phyloP scores from a whole-genome alignment of 139 green algal species.

The Trebouxia sp. region DNA sequence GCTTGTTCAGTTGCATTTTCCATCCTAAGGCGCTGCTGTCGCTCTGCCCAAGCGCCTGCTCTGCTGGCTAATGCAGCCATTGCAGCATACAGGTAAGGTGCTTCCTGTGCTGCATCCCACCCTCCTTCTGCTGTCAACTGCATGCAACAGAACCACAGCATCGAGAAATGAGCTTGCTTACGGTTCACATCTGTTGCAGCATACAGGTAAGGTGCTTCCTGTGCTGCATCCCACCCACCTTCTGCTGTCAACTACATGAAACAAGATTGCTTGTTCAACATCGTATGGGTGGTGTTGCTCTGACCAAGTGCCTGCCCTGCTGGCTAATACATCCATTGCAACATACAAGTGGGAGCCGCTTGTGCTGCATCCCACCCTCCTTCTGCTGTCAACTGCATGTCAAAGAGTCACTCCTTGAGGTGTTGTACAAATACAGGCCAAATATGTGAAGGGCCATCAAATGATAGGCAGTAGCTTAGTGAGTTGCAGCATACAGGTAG shows the following conservation, averaged over 20 bases:
- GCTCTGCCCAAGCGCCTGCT: constrained; percentile 54
- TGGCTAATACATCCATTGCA: constrained; percentile 67
- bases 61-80: constrained; percentile 69
- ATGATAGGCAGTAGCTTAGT: no score
- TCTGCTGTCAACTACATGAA: constrained; percentile 39
- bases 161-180: no score
- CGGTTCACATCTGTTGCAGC: constrained; percentile 61
- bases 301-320: constrained; percentile 51
- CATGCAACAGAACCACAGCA: not conserved
- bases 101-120: constrained; percentile 56
- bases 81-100: constrained; percentile 64
- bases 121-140: constrained; percentile 53
- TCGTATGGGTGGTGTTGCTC: constrained; percentile 47
- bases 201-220: constrained; percentile 65
- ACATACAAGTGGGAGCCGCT: constrained; percentile 64
- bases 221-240: constrained; percentile 51
- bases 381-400: constrained; percentile 41
- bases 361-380: constrained; percentile 52
- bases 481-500: constrained; percentile 62
- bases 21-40: constrained; percentile 43
- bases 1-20: constrained; percentile 36
- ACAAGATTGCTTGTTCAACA: constrained; percentile 25
- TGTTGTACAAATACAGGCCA: no score
- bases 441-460: no score
- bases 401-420: not conserved